phyloP scores from a whole-genome alignment of 2,329 filamentous ascomycete genomes.

The Trichoderma breve region DNA sequence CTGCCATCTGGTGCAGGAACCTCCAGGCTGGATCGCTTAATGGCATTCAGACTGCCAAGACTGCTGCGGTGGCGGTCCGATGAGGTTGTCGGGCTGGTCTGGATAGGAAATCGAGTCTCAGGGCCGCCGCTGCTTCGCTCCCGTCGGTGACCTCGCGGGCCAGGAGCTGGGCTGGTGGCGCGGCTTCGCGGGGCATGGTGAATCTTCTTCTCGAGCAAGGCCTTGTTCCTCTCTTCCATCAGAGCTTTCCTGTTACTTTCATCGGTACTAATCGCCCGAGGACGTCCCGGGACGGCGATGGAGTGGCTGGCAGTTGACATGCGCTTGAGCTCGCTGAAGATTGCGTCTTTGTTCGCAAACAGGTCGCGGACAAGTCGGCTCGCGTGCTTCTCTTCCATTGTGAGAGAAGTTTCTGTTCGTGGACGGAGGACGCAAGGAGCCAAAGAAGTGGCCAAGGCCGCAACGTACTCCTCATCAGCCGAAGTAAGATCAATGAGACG shows the following conservation, averaged over 20 bases:
- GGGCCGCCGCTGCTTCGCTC: constrained; percentile 74
- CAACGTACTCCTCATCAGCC: constrained; percentile 82
- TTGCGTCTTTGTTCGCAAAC: constrained; percentile 88
- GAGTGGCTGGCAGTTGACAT: constrained; percentile 69
- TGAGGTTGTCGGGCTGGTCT: constrained; percentile 61
- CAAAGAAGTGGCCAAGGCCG: constrained; percentile 69
- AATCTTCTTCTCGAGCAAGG: constrained; percentile 65
- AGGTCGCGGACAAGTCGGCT: constrained; percentile 89
- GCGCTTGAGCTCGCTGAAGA: constrained; percentile 95
- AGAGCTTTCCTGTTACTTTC: constrained; percentile 92
- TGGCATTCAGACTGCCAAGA: constrained; percentile 48
- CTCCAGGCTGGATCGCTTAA: constrained; percentile 71
- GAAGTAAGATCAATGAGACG: constrained; percentile 95
- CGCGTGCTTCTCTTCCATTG: constrained; percentile 91
- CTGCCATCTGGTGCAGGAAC: constrained; percentile 64
- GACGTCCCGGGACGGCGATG: constrained; percentile 58
- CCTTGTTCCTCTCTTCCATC: constrained; percentile 89
- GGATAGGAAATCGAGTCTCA: constrained; percentile 82
- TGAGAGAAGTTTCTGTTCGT: constrained; percentile 81
- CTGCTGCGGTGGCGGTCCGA: constrained; percentile 52
- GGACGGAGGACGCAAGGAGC: constrained; percentile 87
- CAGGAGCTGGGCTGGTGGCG: constrained; percentile 69
- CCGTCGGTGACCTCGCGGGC: constrained; percentile 64
- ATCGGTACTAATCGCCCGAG: constrained; percentile 87
- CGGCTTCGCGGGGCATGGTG: constrained; percentile 61